phyloP scores from a whole-genome alignment of 108 stramenopile species.

The Cyclotella baltica region DNA sequence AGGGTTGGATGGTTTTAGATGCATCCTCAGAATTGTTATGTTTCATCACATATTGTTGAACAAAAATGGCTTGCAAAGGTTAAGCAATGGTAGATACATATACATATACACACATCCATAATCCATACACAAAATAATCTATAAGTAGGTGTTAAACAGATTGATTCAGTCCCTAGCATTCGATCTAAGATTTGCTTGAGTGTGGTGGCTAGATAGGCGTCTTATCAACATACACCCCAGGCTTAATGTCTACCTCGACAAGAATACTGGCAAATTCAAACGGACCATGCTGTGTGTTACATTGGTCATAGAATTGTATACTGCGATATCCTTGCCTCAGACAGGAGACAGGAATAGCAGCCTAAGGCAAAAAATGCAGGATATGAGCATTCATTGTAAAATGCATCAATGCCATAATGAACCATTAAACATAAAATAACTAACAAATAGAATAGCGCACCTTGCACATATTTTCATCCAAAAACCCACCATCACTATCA shows the following conservation, averaged over 20 bases:
- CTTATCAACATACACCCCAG: too few relatives aligned
- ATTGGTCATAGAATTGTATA: constrained; percentile 75
- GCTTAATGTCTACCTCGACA: constrained; percentile 54
- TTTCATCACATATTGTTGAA: too few relatives aligned
- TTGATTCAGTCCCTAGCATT: too few relatives aligned
- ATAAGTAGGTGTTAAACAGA: too few relatives aligned
- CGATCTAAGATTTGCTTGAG: too few relatives aligned
- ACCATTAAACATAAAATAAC: constrained; percentile 56
- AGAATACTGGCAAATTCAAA: constrained; percentile 83
- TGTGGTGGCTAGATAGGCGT: too few relatives aligned
- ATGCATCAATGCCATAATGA: constrained; percentile 17
- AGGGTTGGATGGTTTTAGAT: too few relatives aligned
- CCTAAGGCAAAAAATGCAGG: background rate
- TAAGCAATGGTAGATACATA: too few relatives aligned
- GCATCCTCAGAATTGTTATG: too few relatives aligned
- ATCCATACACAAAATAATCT: too few relatives aligned
- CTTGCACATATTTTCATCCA: constrained; percentile 33
- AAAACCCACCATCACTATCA: constrained; percentile 41
- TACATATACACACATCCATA: too few relatives aligned
- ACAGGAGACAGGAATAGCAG: constrained; percentile 81
- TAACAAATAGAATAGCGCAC: background rate
- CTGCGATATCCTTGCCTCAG: constrained; percentile 75
- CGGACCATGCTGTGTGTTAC: constrained; percentile 74
- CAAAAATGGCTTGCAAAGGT: too few relatives aligned
- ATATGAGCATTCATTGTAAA: background rate